Evolutionary conservation across 169 alveolate genomes (phyloP), one percentile per base, ranked within the genome.

Genomic region (Blepharisma undulans): DNA sequence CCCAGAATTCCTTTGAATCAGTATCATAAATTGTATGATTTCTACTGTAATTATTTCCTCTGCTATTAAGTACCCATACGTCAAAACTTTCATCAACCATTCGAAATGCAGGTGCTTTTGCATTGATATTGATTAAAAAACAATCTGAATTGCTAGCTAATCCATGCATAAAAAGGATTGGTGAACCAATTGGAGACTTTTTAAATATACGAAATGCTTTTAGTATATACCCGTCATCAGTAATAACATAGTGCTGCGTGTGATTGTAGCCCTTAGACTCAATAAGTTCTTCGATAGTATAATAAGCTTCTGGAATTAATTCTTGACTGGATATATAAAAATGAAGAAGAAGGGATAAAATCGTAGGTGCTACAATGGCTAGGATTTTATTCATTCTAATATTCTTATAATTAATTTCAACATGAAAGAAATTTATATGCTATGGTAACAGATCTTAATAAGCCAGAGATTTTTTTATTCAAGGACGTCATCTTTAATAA

Each of bases 41-140:
- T 89, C 93, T 91, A 66, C 95, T 87, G 92, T 96, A 91, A 89
- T 95, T 91, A 84, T 91, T 93, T 74, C 97, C 98, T 78, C 98
- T 80, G 14, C 95, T 78, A 86, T 96, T 96, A 25, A 93, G 92
- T 79, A 96, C 66, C 97, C 98, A 96, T 25, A 96, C 96, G 86
- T 96, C 98, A 87, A 76, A 94, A 32, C 94, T 94, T 77, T 88
- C 74, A 29, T 90, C 92, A 21, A 93, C 92, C 8, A 96, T 79
- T 22, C 91, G 87, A 82, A 93, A 96, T 6, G 97, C 94, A 4
- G 88, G 94, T 2, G 96, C 92, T 29, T 81, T 76, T 30, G 72
- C 61, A 3, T 76, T 88, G 48, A 90, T 32, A 10, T 76, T 88
- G 29, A 90, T 32, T 72, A 95, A 90, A 91, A 96, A 95, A 91